phyloP scores from a whole-genome alignment of 2,329 filamentous ascomycete genomes.

The Botrytis aclada region DNA sequence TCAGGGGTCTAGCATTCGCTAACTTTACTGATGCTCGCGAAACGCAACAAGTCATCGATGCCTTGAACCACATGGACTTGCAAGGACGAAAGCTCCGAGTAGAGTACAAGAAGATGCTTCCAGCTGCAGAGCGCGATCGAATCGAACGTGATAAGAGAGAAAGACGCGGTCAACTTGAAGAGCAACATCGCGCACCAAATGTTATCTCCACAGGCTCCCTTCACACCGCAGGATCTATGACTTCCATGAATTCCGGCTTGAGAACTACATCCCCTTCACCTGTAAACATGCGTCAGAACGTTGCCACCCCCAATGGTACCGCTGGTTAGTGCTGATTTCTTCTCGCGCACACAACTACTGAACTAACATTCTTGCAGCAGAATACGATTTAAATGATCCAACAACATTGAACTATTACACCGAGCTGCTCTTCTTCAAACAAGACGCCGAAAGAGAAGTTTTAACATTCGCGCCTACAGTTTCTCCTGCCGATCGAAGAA shows the following conservation, averaged over 20 bases:
- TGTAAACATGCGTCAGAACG: conserved; percentile 32
- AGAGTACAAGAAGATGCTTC: conserved; percentile 99
- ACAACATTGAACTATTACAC: conserved; percentile 85
- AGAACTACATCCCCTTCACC: conserved; percentile 42
- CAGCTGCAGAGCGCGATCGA: conserved; percentile 86
- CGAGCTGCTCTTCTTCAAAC: conserved; percentile 84
- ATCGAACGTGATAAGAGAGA: conserved; percentile 98
- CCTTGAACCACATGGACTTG: conserved; percentile 93
- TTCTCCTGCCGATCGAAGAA: conserved; percentile 78
- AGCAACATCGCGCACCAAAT: conserved; percentile 73
- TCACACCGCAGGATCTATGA: conserved; percentile 82
- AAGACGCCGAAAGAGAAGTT: conserved; percentile 72
- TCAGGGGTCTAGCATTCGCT: conserved; percentile 91
- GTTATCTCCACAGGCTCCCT: conserved; percentile 49
- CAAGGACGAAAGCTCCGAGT: conserved; percentile 92
- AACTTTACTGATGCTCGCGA: conserved; percentile 97
- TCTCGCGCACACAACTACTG: background rate
- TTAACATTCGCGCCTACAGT: conserved; percentile 80
- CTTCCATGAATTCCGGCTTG: conserved; percentile 60
- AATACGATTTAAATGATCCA: conserved; percentile 89
- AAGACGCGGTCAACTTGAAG: conserved; percentile 90
- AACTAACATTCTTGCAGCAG: conserved; percentile 24
- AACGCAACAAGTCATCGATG: conserved; percentile 86
- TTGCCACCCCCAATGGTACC: conserved; percentile 10
- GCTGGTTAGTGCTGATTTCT: conserved; percentile 23